phyloP scores from a whole-genome alignment of 2,329 filamentous ascomycete genomes.

The Tolypocladium tropicale region DNA sequence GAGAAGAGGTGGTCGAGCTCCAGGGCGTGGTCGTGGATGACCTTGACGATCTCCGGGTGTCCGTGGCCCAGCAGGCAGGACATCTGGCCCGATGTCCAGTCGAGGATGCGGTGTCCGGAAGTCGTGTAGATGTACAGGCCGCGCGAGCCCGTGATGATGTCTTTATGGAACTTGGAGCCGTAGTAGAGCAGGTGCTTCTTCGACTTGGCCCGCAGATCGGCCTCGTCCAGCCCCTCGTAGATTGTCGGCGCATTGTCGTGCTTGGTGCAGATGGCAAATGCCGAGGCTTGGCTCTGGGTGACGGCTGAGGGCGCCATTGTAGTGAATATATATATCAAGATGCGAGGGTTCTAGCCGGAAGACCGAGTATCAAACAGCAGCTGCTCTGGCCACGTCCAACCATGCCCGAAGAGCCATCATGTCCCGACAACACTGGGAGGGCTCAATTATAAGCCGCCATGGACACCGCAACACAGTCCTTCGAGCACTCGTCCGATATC shows the following conservation, averaged over 20 bases:
- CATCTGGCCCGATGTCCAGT: constrained; percentile 54
- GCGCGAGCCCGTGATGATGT: constrained; percentile 30
- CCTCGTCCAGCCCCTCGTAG: constrained; percentile 10
- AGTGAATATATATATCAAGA: no score
- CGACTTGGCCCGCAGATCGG: constrained; percentile 11
- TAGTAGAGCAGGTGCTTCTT: constrained; percentile 14
- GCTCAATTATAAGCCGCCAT: neutral
- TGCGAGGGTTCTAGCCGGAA: no score
- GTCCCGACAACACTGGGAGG: neutral
- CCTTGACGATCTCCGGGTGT: constrained; percentile 46
- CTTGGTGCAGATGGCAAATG: constrained; percentile 2
- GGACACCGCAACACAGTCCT: neutral
- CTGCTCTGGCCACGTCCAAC: no score
- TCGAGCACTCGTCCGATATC: constrained; percentile 5
- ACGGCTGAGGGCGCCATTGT: constrained; percentile 13
- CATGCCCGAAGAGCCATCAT: neutral
- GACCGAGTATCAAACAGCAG: no score
- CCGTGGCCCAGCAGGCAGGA: constrained; percentile 47
- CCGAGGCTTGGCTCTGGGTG: constrained; percentile 1
- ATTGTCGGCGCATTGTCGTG: constrained; percentile 7
- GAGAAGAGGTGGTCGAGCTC: constrained; percentile 49
- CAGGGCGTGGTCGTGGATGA: constrained; percentile 35
- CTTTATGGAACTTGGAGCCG: constrained; percentile 15
- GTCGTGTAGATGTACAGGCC: constrained; percentile 36
- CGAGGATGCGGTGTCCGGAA: constrained; percentile 35